Conservation (phyloP, 78 protist species). For the Andalucia godoyi region DNA sequence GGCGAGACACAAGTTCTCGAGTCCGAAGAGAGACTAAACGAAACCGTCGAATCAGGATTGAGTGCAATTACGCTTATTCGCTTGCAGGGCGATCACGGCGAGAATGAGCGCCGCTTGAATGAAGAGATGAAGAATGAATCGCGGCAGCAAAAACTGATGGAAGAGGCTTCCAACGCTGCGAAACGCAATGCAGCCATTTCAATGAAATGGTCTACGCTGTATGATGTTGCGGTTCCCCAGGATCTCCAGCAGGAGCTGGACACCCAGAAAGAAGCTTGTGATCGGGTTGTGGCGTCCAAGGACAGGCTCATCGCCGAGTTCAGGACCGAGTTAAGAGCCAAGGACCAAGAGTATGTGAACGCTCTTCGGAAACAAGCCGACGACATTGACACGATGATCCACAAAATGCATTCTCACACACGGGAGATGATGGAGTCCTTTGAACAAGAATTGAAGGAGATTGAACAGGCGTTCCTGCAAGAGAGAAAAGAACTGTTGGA, state of each 20-base stretch:
- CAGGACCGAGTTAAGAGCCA: conserved; percentile 16
- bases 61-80: conserved; percentile 6
- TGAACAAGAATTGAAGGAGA: conserved; percentile 29
- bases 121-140: not conserved
- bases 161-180: not conserved
- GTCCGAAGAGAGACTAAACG: too few relatives aligned
- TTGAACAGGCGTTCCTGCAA: conserved; percentile 38
- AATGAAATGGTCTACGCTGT: not conserved
- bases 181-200: not conserved
- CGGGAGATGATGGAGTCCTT: not conserved
- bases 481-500: conserved; percentile 37
- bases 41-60: too few relatives aligned
- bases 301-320: conserved; percentile 38
- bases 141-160: not conserved
- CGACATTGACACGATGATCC: conserved; percentile 44
- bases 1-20: too few relatives aligned
- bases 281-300: conserved; percentile 1
- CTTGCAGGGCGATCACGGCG: not conserved
- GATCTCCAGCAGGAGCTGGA: conserved; percentile 3
- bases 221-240: not conserved
- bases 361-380: conserved; percentile 31
- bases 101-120: not conserved
- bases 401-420: conserved; percentile 10
- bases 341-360: conserved; percentile 56
- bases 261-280: not conserved